Percentiles rank a stretch among this genome's conserved stretches.
Conservation (phyloP, 306 rosid species). For the Pachyrhizus erosus region DNA sequence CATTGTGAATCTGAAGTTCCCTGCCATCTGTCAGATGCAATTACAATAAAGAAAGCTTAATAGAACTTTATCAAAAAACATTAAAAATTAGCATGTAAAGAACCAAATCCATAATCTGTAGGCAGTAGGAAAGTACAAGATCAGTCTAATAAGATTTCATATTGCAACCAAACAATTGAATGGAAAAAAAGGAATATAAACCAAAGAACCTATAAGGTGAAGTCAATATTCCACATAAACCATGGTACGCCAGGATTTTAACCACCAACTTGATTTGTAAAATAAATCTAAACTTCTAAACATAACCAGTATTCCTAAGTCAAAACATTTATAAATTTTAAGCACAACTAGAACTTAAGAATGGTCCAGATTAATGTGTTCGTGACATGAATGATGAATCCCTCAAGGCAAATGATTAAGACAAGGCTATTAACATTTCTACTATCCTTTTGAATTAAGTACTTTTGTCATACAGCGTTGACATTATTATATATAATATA, state of each 20-base stretch:
- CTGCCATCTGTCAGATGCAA: constrained; percentile 52
- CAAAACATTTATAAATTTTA: neutral
- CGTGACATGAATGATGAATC: neutral
- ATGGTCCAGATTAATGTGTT: constrained; percentile 14
- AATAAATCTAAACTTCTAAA: neutral
- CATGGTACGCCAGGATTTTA: neutral
- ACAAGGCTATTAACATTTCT: neutral
- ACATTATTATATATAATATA: neutral
- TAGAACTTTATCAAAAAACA: neutral
- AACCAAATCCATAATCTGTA: constrained; percentile 32
- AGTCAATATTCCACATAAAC: neutral
- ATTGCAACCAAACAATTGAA: neutral
- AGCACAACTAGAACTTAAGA: neutral
- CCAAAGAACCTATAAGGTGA: neutral
- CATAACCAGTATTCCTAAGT: neutral
- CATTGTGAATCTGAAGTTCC: constrained; percentile 65
- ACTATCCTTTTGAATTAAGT: neutral
- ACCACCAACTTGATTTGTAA: neutral
- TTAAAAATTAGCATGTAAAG: neutral
- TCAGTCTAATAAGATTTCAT: neutral
- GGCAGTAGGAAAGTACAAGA: neutral
- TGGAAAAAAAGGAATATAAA: neutral
- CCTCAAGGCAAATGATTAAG: neutral
- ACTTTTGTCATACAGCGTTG: neutral
- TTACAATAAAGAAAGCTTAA: constrained; percentile 24